Evolutionary conservation across 257 asterid genomes (phyloP), one percentile per base, ranked within the genome.

Genomic region (Solanum chaucha): DNA sequence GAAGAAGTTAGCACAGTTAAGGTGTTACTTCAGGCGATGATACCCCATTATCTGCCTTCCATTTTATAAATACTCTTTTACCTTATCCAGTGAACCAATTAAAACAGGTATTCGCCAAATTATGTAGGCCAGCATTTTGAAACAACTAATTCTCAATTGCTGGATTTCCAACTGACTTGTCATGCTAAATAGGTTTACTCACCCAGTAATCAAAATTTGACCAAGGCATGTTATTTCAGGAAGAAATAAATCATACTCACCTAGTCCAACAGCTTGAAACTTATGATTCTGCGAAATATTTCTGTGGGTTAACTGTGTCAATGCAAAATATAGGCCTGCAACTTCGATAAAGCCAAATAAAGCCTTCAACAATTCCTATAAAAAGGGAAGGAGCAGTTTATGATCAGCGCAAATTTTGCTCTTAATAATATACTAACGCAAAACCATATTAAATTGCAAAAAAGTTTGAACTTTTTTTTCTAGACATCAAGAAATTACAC

Each of bases 201-300:
- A 48, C 41, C 9, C 68, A 80, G 85, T 81, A 48, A 28, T 17
- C 78, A 80, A 65, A 81, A 40, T 68, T 17, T 28, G 41, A 61
- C 61, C 12, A 35, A 73, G 36, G 22, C n/a, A 61, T 22, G 35
- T 35, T 59, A 20, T 36, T 48, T 87, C 35, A 70, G 68, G 38
- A 6, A 87, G 15, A 68, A 24, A 65, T 30, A 82, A 87, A 77
- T 41, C 32, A 83, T 44, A 86, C 95, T 92, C 86, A 97, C 99
- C 99, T 26, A 97, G 98, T 89, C 99, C 99, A 89, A 97, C 99
- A 86, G 99, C 99, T 92, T 97, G 99, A 89, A 97, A 97, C 93
- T 97, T 97, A 87, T 96, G 99, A 88, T 96, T 96, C 89, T 97
- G 99, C 74, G 99, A 97, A 85, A 97, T 97, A 89, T 97, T 97